Evolutionary conservation across 2,329 filamentous ascomycete species (phyloP).

Genomic region (Aspergillus viridinutans): DNA sequence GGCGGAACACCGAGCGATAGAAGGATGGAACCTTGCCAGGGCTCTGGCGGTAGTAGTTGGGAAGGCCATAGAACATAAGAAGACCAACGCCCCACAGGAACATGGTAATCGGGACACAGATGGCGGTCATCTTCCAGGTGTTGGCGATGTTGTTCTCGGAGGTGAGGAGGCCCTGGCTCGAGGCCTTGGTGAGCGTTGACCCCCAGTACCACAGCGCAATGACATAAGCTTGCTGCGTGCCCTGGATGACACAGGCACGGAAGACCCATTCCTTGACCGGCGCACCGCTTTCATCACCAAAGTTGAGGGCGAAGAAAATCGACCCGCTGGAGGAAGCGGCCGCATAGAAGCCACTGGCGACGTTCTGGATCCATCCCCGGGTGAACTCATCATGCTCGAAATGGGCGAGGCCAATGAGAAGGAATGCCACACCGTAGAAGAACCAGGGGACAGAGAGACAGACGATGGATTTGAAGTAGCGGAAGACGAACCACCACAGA

Average conservation of each 20-base stretch:
- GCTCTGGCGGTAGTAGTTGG: conserved; percentile 61
- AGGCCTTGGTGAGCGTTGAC: conserved; percentile 46
- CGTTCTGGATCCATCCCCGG: conserved; percentile 55
- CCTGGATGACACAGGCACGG: conserved; percentile 62
- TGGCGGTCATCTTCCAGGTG: conserved; percentile 44
- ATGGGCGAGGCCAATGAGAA: conserved; percentile 57
- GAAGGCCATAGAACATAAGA: conserved; percentile 55
- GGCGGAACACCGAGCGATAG: conserved; percentile 56
- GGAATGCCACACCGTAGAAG: conserved; percentile 59
- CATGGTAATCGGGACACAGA: conserved; percentile 54
- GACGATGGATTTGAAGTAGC: conserved; percentile 52
- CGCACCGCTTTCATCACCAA: conserved; percentile 59
- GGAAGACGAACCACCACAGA: conserved; percentile 60
- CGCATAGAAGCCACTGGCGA: conserved; percentile 58
- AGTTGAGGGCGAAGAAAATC: conserved; percentile 63
- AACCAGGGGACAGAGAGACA: conserved; percentile 57
- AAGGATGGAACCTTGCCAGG: conserved; percentile 62
- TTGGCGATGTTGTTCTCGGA: conserved; percentile 32
- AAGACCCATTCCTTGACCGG: conserved; percentile 62
- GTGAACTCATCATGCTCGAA: conserved; percentile 38
- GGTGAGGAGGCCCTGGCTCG: conserved; percentile 36
- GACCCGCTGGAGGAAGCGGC: conserved; percentile 58
- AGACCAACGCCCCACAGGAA: conserved; percentile 54
- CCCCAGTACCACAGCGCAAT: conserved; percentile 65
- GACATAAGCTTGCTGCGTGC: conserved; percentile 62